These are phyloP conservation scores for Syncephalis plumigaleata DNA, from an alignment of 371 early-diverging fungal genomes.

Conservation along the genomic window DNA sequence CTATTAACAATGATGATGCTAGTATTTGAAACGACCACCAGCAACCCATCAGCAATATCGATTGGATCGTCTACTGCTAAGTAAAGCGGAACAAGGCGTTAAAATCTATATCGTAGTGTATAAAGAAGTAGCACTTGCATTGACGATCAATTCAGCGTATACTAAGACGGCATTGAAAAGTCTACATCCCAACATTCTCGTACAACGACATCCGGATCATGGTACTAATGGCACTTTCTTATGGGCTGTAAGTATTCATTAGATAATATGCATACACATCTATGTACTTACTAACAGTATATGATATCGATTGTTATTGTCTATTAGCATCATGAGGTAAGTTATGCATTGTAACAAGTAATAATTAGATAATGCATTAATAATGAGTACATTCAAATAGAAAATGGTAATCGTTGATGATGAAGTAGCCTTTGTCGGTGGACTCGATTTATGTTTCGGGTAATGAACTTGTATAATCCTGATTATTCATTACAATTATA, in stretches of 20 bases:
- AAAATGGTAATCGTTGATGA: conserved; percentile 80
- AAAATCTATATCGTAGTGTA: conserved; percentile 80
- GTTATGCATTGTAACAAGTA: neutral
- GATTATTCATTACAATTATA: too few species aligned
- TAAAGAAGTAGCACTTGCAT: conserved; percentile 70
- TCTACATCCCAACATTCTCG: conserved; percentile 67
- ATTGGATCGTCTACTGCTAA: conserved; percentile 60
- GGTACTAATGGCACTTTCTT: conserved; percentile 46
- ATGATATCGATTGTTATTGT: neutral
- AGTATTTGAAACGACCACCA: conserved; percentile 66
- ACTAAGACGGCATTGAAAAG: conserved; percentile 61
- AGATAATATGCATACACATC: neutral
- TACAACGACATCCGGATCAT: conserved; percentile 77
- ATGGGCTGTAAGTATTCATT: conserved; percentile 37
- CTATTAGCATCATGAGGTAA: conserved; percentile 27
- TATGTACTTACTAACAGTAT: neutral
- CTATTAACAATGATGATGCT: conserved; percentile 3
- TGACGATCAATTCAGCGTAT: conserved; percentile 64
- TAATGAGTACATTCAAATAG: conserved; percentile 11
- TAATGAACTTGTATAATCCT: conserved; percentile 4
- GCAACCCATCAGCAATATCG: conserved; percentile 56
- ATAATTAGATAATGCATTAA: too few species aligned
- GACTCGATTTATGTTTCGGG: conserved; percentile 82
- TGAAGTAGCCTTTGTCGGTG: conserved; percentile 74
- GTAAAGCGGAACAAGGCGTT: conserved; percentile 77